Percentiles rank a stretch among this genome's conserved stretches.
Conservation (phyloP, 1,139 yeast genomes). For the Hanseniaspora gamundiae region DNA sequence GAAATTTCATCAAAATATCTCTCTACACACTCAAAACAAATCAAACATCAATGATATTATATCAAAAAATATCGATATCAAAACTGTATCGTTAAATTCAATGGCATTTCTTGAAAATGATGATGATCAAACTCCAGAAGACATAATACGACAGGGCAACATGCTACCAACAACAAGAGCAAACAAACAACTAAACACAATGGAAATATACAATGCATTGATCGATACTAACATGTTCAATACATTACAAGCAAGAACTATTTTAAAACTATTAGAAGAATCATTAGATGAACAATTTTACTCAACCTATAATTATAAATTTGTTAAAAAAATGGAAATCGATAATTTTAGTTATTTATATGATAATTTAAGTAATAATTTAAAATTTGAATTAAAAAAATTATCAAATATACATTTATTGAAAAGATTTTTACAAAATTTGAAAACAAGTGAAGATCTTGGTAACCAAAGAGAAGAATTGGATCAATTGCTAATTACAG, state of each 20-base stretch:
- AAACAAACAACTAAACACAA: conserved; percentile 14
- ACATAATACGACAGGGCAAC: conserved; percentile 18
- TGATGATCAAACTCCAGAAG: conserved; percentile 1
- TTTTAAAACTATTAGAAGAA: conserved; percentile 37
- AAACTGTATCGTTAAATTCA: not conserved
- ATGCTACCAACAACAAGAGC: conserved; percentile 21
- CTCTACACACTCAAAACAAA: no score
- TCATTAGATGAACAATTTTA: conserved; percentile 42
- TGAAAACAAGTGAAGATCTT: conserved; percentile 55
- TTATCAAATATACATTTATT: conserved; percentile 62
- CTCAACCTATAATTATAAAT: conserved; percentile 42
- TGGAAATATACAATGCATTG: conserved; percentile 8
- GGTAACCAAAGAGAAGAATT: conserved; percentile 65
- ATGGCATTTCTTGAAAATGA: conserved; percentile 1
- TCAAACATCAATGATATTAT: no score
- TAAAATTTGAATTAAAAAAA: conserved; percentile 66
- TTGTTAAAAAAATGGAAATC: conserved; percentile 55
- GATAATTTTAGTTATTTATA: conserved; percentile 82
- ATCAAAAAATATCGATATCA: no score
- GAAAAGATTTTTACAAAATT: conserved; percentile 55
- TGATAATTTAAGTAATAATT: conserved; percentile 86
- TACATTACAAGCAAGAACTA: conserved; percentile 38
- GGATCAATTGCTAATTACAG: conserved; percentile 52
- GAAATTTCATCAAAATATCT: no score
- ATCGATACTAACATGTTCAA: conserved; percentile 33